phyloP scores from a whole-genome alignment of 768 basidiomycete genomes.

The Russula griseocarnosa region DNA sequence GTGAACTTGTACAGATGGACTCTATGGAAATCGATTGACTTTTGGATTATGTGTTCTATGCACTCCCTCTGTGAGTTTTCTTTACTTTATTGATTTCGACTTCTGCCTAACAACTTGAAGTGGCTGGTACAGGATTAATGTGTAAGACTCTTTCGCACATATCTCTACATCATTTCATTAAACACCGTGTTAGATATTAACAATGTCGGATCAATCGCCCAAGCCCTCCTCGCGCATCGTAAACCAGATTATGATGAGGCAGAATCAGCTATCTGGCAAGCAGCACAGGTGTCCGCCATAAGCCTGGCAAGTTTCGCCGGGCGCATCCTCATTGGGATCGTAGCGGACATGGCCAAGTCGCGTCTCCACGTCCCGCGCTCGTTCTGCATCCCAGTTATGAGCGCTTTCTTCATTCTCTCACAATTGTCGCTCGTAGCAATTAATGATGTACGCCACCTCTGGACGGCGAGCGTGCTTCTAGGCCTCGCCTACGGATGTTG shows the following conservation, averaged over 20 bases:
- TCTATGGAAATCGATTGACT: slow-evolving; percentile 52
- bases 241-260: slow-evolving; percentile 61
- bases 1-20: slow-evolving; percentile 52
- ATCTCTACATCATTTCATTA: slow-evolving; percentile 6
- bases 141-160: slow-evolving; percentile 41
- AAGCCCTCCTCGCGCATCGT: slow-evolving; percentile 59
- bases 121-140: slow-evolving; percentile 74
- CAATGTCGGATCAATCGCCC: slow-evolving; percentile 77
- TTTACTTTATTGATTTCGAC: not conserved
- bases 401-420: slow-evolving; percentile 64
- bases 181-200: slow-evolving; percentile 57
- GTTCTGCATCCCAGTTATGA: slow-evolving; percentile 63
- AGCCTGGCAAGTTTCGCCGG: slow-evolving; percentile 80
- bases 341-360: slow-evolving; percentile 61
- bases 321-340: slow-evolving; percentile 69
- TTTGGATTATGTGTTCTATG: slow-evolving; percentile 58
- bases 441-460: slow-evolving; percentile 57
- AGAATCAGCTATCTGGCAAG: slow-evolving; percentile 70
- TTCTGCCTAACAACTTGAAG: slow-evolving; percentile 34
- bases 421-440: slow-evolving; percentile 58
- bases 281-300: slow-evolving; percentile 77
- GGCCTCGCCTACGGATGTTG: slow-evolving; percentile 70
- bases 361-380: slow-evolving; percentile 59
- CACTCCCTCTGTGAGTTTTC: slow-evolving; percentile 51
- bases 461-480: slow-evolving; percentile 54